A percentile compares a stretch with the other conserved stretches of the same genome.
These are phyloP conservation scores for Cerrena zonata DNA, from an alignment of 1,284 basidiomycete genomes.

Conservation along the genomic window DNA sequence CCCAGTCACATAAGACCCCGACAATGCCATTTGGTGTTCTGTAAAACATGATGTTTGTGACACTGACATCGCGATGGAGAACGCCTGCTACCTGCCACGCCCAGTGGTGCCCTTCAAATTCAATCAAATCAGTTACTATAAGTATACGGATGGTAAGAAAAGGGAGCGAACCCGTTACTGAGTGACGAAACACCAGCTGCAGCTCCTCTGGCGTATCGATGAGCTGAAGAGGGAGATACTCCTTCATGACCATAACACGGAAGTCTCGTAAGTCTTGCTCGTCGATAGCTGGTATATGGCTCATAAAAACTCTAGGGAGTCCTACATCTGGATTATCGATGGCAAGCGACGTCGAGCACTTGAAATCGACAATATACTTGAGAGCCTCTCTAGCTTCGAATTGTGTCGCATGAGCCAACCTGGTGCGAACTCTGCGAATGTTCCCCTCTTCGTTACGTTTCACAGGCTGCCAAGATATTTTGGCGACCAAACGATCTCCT, in stretches of 20 bases:
- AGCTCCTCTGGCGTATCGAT: conserved; percentile 3
- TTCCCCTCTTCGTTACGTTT: not conserved
- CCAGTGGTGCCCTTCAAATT: not conserved
- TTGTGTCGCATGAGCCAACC: not conserved
- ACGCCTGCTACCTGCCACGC: conserved; percentile 3
- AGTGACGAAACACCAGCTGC: conserved; percentile 4
- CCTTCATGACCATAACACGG: conserved; percentile 1
- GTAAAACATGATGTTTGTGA: conserved; percentile 24
- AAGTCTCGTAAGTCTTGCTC: not conserved
- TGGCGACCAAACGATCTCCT: not conserved
- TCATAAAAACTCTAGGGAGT: conserved; percentile 2
- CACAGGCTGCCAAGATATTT: conserved; percentile 1
- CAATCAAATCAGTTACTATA: too few relatives aligned
- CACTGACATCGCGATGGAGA: conserved; percentile 25
- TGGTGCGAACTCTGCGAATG: not conserved
- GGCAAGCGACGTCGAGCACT: not conserved
- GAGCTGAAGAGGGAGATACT: conserved; percentile 1
- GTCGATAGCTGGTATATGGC: not conserved
- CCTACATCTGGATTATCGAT: not conserved
- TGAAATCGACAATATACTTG: not conserved
- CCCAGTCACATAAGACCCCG: conserved; percentile 12
- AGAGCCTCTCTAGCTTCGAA: not conserved
- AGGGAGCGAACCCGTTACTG: too few relatives aligned
- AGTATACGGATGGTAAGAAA: too few relatives aligned
- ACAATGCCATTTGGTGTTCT: not conserved